Evolutionary conservation across 371 early-diverging fungal species (phyloP).

Genomic region (Dentiscutata heterogama): DNA sequence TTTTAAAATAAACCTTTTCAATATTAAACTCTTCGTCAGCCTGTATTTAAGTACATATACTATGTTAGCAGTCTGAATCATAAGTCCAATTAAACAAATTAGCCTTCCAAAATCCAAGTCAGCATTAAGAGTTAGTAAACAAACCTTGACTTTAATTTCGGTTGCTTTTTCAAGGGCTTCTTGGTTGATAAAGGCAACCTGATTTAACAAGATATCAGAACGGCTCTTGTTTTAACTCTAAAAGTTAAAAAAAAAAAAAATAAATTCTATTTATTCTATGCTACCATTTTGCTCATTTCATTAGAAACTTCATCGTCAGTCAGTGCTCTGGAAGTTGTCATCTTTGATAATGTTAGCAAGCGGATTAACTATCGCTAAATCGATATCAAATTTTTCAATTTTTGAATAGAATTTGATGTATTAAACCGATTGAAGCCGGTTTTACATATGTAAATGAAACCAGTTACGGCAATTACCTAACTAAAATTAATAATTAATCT

Average conservation of each 20-base stretch:
- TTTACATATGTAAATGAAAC: too few relatives aligned
- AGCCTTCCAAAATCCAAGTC: background rate
- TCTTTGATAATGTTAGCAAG: background rate
- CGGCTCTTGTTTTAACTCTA: background rate
- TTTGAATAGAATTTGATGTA: too few relatives aligned
- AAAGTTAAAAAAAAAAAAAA: background rate
- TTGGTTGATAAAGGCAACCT: constrained; percentile 96
- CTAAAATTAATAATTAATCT: too few relatives aligned
- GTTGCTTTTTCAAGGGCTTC: constrained; percentile 98
- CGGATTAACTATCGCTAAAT: too few relatives aligned
- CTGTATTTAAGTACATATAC: constrained; percentile 49
- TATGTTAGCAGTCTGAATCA: too few relatives aligned
- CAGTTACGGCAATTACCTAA: too few relatives aligned
- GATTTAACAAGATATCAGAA: constrained; percentile 6
- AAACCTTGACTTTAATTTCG: constrained; percentile 97
- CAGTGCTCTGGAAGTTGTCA: constrained; percentile 71
- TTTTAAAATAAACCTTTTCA: constrained; percentile 80
- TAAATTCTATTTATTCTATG: background rate
- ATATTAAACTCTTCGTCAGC: constrained; percentile 99
- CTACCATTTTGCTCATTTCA: constrained; percentile 90
- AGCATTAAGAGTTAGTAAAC: background rate
- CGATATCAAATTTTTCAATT: too few relatives aligned
- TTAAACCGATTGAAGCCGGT: too few relatives aligned
- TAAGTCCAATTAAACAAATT: background rate
- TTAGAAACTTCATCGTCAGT: constrained; percentile 93